Evolutionary conservation across 805 yeast species (phyloP).

Genomic region (Blastobotrys parvus): DNA sequence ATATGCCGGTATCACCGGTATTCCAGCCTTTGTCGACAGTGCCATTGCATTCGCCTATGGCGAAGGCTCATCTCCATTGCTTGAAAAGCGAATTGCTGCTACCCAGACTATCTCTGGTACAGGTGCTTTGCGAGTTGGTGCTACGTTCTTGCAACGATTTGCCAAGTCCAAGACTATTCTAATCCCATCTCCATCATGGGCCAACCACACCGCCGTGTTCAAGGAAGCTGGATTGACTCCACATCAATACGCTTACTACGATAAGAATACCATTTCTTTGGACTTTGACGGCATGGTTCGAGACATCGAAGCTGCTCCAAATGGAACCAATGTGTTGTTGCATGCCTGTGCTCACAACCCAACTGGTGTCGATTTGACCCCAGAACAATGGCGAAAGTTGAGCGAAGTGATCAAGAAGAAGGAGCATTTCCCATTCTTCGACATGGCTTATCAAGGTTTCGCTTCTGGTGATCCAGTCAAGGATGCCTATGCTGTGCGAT

Average conservation of each 20-base stretch:
- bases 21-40: constrained; percentile 52
- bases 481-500: constrained; percentile 53
- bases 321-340: constrained; percentile 59
- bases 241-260: constrained; percentile 63
- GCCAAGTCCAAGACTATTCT: constrained; percentile 47
- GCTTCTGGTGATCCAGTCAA: constrained; percentile 74
- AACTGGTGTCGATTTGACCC: constrained; percentile 86
- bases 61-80: constrained; percentile 48
- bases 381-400: constrained; percentile 72
- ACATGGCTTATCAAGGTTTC: constrained; percentile 94
- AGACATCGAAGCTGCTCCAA: constrained; percentile 47
- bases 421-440: constrained; percentile 71
- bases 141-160: constrained; percentile 63
- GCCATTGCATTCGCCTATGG: constrained; percentile 70
- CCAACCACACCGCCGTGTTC: constrained; percentile 81
- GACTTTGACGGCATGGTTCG: constrained; percentile 56
- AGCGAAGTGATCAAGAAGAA: constrained; percentile 51
- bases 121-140: constrained; percentile 83
- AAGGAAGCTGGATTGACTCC: constrained; percentile 58
- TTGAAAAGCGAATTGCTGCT: constrained; percentile 61
- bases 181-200: constrained; percentile 90
- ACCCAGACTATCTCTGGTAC: constrained; percentile 93
- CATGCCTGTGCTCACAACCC: constrained; percentile 98
- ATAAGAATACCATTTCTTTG: constrained; percentile 49
- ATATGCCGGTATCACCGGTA: constrained; percentile 80